A percentile compares a stretch with the other conserved stretches of the same genome.
Evolutionary conservation across 257 asterid genomes (phyloP).

Genomic region (Ophiorrhiza pumila): DNA sequence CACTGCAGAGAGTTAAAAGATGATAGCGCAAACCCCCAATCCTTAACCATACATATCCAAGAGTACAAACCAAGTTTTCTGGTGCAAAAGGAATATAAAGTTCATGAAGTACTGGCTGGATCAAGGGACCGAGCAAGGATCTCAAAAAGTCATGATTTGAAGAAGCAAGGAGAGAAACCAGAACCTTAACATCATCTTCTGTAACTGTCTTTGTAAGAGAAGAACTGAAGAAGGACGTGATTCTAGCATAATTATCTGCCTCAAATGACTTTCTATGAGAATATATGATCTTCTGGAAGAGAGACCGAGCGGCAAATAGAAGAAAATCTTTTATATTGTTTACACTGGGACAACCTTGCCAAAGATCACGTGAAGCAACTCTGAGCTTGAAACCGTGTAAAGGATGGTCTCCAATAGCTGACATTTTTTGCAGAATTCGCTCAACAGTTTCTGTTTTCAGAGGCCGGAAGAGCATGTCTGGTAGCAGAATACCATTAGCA

Average conservation of each 20-base stretch:
- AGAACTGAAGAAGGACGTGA: constrained; percentile 44
- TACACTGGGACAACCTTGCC: constrained; percentile 55
- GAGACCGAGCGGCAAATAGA: constrained; percentile 57
- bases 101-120: constrained; percentile 62
- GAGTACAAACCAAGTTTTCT: constrained; percentile 32
- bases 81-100: constrained; percentile 43
- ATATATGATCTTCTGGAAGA: constrained; percentile 76
- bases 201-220: constrained; percentile 23
- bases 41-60: constrained; percentile 59
- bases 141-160: constrained; percentile 54
- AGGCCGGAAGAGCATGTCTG: constrained; percentile 63
- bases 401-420: constrained; percentile 52
- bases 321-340: constrained; percentile 39
- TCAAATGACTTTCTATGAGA: constrained; percentile 69
- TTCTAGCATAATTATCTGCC: constrained; percentile 43
- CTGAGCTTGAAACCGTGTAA: constrained; percentile 62
- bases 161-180: constrained; percentile 55
- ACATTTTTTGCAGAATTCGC: constrained; percentile 45
- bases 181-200: constrained; percentile 29
- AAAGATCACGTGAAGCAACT: constrained; percentile 64
- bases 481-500: constrained; percentile 36
- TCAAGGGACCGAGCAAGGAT: constrained; percentile 49
- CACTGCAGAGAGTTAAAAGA: constrained; percentile 63
- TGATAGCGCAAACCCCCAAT: constrained; percentile 73
- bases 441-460: constrained; percentile 48